Evolutionary conservation across 2,329 filamentous ascomycete species (phyloP).

Genomic region (Metarhizium album): DNA sequence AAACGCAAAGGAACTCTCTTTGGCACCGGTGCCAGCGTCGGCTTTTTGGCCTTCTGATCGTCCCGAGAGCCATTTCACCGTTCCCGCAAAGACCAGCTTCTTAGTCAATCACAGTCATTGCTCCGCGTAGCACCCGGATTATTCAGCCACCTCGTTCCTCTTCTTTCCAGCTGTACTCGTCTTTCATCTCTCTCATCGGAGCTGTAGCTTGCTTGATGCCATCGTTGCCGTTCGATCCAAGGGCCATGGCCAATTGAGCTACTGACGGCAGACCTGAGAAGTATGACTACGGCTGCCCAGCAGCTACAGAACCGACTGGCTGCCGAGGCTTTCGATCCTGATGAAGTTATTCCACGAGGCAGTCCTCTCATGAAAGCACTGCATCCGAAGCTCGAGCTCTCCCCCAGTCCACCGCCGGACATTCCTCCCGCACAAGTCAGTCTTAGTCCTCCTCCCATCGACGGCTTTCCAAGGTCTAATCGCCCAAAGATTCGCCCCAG

Average conservation of each 20-base stretch:
- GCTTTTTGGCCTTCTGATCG: not conserved
- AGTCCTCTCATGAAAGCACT: constrained; percentile 29
- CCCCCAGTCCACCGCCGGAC: constrained; percentile 24
- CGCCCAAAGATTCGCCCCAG: constrained; percentile 42
- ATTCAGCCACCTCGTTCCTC: not conserved
- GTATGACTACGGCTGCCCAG: constrained; percentile 29
- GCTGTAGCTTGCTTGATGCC: constrained; percentile 6
- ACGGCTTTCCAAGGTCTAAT: constrained; percentile 38
- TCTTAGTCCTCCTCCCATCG: constrained; percentile 18
- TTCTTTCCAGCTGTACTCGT: not conserved
- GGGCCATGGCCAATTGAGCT: constrained; percentile 25
- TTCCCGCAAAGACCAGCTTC: not conserved
- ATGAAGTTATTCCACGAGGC: constrained; percentile 30
- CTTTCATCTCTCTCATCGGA: not conserved
- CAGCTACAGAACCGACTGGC: constrained; percentile 18
- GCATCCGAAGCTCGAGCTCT: constrained; percentile 21
- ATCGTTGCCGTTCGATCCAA: constrained; percentile 5
- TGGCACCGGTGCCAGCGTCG: not conserved
- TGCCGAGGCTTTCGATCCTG: constrained; percentile 31
- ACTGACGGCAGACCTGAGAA: constrained; percentile 19
- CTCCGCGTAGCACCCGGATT: not conserved
- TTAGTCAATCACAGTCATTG: not conserved
- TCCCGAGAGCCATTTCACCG: not conserved
- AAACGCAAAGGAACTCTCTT: not conserved
- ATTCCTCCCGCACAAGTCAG: constrained; percentile 26